Evolutionary conservation across 2,329 filamentous ascomycete species (phyloP), one percentile per base, ranked within the genome.

Genomic region (Fusarium camptoceras): DNA sequence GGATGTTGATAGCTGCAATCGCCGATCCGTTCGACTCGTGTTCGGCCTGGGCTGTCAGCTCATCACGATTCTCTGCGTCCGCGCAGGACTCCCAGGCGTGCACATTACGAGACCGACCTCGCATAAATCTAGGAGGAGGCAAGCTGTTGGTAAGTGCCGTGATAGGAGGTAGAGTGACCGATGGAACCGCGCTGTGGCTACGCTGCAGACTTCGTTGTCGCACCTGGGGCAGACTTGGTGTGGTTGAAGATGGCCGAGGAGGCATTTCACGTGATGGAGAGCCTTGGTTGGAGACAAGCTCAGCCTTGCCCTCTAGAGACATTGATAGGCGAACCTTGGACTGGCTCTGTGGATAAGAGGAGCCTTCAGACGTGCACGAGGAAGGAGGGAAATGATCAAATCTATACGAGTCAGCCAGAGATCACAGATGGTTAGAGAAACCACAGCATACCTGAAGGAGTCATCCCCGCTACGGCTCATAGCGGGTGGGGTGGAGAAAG

Each of bases 61-160:
- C 92, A 75, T 94, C 93, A 44, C 92, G 90, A 54, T 88, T 83
- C 71, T 96, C 92, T 10, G 91, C 90, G 76, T 97, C 93, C 75
- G 93, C 95, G 82, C 92, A 94, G 60, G 94, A 94, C 76, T 97
- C 93, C 95, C 95, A 98, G 9, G 92, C 92, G 53, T 94, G 90
- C 20, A 94, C 93, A 78, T 98, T 93, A 57, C 93, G 90, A 60
- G 94, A 97, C 59, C 95, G 88, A 57, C 93, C 93, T 59, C 90
- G 89, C 34, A 83, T 82, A 20, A 91, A 82, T 37, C 84, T 83
- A 22, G 86, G 87, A 27, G 87, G 85, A 27, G 87, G 85, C 16
- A 88, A 79, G n/a, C 82, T 79, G 73, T 80, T 82, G 12, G 86
- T 87, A 42, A 88, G 77, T 18, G 83, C 80, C 7, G 86, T 86